Conservation (phyloP, 1,284 basidiomycete genomes). For the Ustilago vetiveriae region DNA sequence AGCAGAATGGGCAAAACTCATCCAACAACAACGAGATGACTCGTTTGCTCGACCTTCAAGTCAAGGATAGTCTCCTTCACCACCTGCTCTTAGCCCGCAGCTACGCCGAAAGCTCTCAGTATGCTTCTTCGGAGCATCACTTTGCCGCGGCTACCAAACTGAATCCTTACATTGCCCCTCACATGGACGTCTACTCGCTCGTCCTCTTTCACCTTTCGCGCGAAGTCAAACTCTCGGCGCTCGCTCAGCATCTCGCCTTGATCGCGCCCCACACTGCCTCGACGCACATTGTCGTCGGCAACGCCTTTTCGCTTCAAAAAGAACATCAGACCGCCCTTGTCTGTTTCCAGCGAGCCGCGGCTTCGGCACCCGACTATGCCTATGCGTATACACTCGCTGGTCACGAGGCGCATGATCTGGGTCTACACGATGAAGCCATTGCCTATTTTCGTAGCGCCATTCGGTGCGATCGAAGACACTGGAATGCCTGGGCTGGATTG, state of each 20-base stretch:
- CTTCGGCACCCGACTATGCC: constrained; percentile 57
- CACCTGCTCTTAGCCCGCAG: constrained; percentile 56
- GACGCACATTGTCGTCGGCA: constrained; percentile 62
- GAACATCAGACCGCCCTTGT: constrained; percentile 61
- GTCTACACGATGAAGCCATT: constrained; percentile 54
- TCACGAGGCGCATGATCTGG: constrained; percentile 62
- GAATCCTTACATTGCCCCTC: constrained; percentile 48
- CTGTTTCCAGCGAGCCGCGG: constrained; percentile 60
- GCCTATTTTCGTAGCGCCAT: constrained; percentile 61
- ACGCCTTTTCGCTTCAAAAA: constrained; percentile 62
- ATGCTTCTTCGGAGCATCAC: constrained; percentile 55
- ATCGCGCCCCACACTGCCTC: constrained; percentile 50
- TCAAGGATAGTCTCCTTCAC: constrained; percentile 43
- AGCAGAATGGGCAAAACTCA: constrained; percentile 2
- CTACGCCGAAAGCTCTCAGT: constrained; percentile 58
- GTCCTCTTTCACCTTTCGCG: constrained; percentile 66
- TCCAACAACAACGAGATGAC: background rate
- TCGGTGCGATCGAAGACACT: constrained; percentile 59
- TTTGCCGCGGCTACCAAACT: constrained; percentile 43
- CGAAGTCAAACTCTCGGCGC: constrained; percentile 59
- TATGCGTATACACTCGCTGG: constrained; percentile 66
- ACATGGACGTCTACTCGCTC: constrained; percentile 64
- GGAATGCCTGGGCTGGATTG: constrained; percentile 64
- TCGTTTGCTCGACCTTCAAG: constrained; percentile 14
- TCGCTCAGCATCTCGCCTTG: constrained; percentile 57